phyloP scores from a whole-genome alignment of 768 basidiomycete genomes.

The Lentinula sp. region DNA sequence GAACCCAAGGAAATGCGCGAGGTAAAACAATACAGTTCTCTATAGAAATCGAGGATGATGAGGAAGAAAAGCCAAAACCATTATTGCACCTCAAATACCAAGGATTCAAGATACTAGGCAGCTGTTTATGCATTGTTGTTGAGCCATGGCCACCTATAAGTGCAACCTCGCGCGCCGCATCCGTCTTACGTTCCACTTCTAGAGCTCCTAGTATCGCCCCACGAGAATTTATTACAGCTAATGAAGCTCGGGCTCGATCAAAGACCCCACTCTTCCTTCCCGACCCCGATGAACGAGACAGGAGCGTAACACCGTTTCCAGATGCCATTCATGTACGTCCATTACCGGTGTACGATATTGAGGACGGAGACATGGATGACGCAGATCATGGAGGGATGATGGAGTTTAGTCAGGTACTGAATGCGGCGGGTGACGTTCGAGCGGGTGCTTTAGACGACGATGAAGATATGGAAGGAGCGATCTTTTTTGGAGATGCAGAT shows the following conservation, averaged over 20 bases:
- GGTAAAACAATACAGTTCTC: slow-evolving; percentile 26
- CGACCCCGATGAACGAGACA: slow-evolving; percentile 43
- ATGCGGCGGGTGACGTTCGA: slow-evolving; percentile 46
- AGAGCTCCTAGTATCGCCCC: slow-evolving; percentile 28
- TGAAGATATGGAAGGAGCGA: slow-evolving; percentile 67
- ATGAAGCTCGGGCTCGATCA: slow-evolving; percentile 26
- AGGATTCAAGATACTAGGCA: slow-evolving; percentile 64
- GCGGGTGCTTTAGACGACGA: slow-evolving; percentile 65
- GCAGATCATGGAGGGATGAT: slow-evolving; percentile 52
- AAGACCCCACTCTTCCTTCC: slow-evolving; percentile 73
- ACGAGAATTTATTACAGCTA: slow-evolving; percentile 19
- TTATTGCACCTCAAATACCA: slow-evolving; percentile 58
- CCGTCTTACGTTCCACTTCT: slow-evolving; percentile 13
- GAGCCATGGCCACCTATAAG: slow-evolving; percentile 69
- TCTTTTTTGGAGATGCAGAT: slow-evolving; percentile 80
- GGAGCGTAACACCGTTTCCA: slow-evolving; percentile 26
- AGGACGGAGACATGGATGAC: slow-evolving; percentile 25
- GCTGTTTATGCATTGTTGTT: slow-evolving; percentile 75
- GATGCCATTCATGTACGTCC: slow-evolving; percentile 1
- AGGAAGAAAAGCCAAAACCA: slow-evolving; percentile 71
- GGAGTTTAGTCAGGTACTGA: slow-evolving; percentile 69
- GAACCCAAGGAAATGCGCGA: slow-evolving; percentile 11
- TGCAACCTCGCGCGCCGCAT: slow-evolving; percentile 23
- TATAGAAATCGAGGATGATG: slow-evolving; percentile 48
- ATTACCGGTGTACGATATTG: slow-evolving; percentile 24